Base-by-base conservation (phyloP, 2,329 filamentous ascomycete genomes). In the Thielaviopsis euricoi region DNA sequence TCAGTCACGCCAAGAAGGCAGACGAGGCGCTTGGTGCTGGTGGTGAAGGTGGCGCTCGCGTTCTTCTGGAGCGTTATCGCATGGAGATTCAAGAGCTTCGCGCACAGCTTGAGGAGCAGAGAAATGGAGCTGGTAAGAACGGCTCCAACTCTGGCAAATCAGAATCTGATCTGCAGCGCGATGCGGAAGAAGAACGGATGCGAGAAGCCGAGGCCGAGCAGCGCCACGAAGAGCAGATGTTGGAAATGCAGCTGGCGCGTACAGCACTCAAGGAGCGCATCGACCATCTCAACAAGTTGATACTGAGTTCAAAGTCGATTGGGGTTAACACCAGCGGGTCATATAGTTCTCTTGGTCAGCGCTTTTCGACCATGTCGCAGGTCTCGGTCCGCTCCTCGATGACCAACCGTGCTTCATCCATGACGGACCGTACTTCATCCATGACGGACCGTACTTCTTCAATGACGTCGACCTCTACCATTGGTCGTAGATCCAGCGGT, bases 261-360 rank as follows among this genome's bases (percentile, higher is more conserved):
- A 98, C 93, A 0, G 93, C 93, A 0, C 74, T 98, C 57, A 98
- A 97, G 69, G 93, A 98, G 73, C 85, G 93, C 29, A 98, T 98
- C 65, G 90, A 96, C 68, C 93, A 98, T 70, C 76, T 98, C 52
- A 98, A 97, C 71, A 84, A 91, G 53, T 76, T 98, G 54, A 97
- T 98, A 62, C 74, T 98, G 60, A 95, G 89, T 68, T 97, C 91
- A 17, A 96, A 96, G 68, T 97, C 91, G 5, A 86, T 88, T 6
- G 93, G 93, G 5, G 93, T 98, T 58, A 98, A 98, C 69, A 78
- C 76, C 33, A 85, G 83, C 63, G 83, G 85, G 22, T 82, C 83
- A 1, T 82, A 83, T 63, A 87, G 83, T 64, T 79, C 83, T 1
- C 73, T 89, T 61, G 78, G 83, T 58, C 76, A 78, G 64, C 79